Evolutionary conservation across 192 early-diverging fungal species (phyloP).

Genomic region (Chytriomyces hyalinus): DNA sequence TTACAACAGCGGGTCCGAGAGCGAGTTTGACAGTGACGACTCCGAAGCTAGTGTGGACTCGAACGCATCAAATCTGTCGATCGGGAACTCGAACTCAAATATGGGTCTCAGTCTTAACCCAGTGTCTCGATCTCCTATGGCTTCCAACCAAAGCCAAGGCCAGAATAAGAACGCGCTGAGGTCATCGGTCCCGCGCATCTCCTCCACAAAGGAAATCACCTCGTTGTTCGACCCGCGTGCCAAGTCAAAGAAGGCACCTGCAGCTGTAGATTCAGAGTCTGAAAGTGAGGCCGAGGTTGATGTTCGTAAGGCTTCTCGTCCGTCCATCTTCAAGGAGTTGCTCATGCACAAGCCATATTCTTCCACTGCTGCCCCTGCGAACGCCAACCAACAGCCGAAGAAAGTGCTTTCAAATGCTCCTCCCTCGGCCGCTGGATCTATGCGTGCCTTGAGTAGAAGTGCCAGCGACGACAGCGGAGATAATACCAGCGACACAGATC

Average conservation of each 20-base stretch:
- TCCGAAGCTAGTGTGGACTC: not conserved
- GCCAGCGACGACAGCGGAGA: not conserved
- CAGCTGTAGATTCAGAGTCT: not conserved
- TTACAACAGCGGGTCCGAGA: constrained; percentile 43
- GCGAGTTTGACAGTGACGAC: constrained; percentile 34
- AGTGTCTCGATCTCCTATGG: not conserved
- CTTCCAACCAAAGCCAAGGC: not conserved
- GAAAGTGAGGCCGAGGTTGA: not conserved
- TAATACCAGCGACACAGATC: constrained; percentile 24
- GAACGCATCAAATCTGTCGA: not conserved
- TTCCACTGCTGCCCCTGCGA: not conserved
- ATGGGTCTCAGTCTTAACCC: not conserved
- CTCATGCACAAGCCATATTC: not conserved
- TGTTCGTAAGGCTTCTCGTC: not conserved
- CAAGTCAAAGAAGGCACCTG: not conserved
- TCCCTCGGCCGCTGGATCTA: not conserved
- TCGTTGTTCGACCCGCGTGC: not conserved
- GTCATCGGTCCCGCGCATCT: not conserved
- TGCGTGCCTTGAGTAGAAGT: not conserved
- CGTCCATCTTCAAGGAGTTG: not conserved
- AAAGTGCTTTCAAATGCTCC: not conserved
- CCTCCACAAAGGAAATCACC: not conserved
- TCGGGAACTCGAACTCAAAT: not conserved
- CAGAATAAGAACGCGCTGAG: not conserved
- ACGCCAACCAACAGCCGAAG: not conserved